Conservation (phyloP, 306 rosid species). For the Malus domestica region DNA sequence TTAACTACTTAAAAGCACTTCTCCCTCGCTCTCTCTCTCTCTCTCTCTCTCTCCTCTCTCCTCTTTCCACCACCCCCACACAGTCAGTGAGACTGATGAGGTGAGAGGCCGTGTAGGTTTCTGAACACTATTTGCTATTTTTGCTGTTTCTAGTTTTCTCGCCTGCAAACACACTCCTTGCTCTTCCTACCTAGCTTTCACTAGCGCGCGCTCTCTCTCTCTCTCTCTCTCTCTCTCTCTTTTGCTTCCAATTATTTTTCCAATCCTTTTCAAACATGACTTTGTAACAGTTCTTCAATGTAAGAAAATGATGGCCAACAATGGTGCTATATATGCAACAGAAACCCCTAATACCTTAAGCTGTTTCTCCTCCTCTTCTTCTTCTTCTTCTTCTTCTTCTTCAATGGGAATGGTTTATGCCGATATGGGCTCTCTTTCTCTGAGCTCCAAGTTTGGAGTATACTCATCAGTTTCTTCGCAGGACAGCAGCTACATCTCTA, state of each 20-base stretch:
- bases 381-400: conserved; percentile 7
- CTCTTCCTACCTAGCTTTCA: not conserved
- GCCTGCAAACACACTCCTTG: conserved; percentile 6
- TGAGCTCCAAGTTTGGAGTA: conserved; percentile 39
- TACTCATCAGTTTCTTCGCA: conserved; percentile 43
- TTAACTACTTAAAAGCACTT: conserved; percentile 39
- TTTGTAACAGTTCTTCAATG: conserved; percentile 23
- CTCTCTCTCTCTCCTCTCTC: not conserved
- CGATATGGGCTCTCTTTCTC: conserved; percentile 62
- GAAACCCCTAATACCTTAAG: conserved; percentile 27
- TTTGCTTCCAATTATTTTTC: not conserved
- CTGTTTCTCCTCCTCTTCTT: conserved; percentile 20
- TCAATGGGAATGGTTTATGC: conserved; percentile 58
- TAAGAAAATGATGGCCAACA: conserved; percentile 41
- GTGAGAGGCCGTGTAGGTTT: conserved; percentile 12
- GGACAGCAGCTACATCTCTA: conserved; percentile 32
- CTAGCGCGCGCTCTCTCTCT: not conserved
- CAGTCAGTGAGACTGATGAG: conserved; percentile 3
- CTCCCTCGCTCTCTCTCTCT: conserved; percentile 6
- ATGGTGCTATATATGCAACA: conserved; percentile 15
- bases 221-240: not conserved
- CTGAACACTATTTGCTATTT: conserved; percentile 25
- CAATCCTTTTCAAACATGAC: conserved; percentile 19
- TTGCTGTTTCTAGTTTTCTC: conserved; percentile 22
- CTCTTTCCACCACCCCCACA: not conserved